These are phyloP conservation scores for Lupinus albus DNA, from an alignment of 306 rosid species.

Conservation along the genomic window DNA sequence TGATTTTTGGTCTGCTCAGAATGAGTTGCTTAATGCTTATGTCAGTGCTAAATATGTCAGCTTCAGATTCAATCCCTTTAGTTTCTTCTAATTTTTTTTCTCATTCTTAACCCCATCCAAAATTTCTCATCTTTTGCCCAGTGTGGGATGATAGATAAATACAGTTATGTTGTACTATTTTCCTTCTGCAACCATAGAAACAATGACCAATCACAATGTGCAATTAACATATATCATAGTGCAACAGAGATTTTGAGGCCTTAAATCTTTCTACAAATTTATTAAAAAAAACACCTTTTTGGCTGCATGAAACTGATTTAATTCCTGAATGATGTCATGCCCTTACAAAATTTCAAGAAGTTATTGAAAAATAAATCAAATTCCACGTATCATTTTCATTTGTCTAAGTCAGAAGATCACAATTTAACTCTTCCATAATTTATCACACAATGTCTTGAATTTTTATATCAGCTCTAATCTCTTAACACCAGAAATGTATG, in stretches of 20 bases:
- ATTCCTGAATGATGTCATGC: background rate
- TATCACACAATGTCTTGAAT: too few species aligned
- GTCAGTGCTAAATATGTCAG: slow-evolving; percentile 53
- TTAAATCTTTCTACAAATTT: slow-evolving; percentile 8
- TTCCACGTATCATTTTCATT: too few species aligned
- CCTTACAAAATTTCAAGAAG: background rate
- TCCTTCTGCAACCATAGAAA: slow-evolving; percentile 29
- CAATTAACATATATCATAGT: slow-evolving; percentile 12
- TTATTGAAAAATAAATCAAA: background rate
- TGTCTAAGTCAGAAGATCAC: too few species aligned
- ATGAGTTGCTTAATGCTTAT: slow-evolving; percentile 75
- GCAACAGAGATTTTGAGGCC: slow-evolving; percentile 31
- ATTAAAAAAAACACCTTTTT: background rate
- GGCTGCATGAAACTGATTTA: background rate
- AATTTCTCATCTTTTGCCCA: slow-evolving; percentile 3
- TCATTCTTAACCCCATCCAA: slow-evolving; percentile 12
- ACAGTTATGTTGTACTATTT: slow-evolving; percentile 24
- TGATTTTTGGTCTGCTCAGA: slow-evolving; percentile 89
- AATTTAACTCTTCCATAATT: too few species aligned
- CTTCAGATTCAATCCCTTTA: slow-evolving; percentile 62
- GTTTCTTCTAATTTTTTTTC: slow-evolving; percentile 59
- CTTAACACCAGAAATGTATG: too few species aligned
- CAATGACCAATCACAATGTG: slow-evolving; percentile 30
- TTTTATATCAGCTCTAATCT: too few species aligned
- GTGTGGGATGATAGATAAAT: slow-evolving; percentile 35